phyloP scores from a whole-genome alignment of 257 asterid genomes.

The Leptodermis oblonga region DNA sequence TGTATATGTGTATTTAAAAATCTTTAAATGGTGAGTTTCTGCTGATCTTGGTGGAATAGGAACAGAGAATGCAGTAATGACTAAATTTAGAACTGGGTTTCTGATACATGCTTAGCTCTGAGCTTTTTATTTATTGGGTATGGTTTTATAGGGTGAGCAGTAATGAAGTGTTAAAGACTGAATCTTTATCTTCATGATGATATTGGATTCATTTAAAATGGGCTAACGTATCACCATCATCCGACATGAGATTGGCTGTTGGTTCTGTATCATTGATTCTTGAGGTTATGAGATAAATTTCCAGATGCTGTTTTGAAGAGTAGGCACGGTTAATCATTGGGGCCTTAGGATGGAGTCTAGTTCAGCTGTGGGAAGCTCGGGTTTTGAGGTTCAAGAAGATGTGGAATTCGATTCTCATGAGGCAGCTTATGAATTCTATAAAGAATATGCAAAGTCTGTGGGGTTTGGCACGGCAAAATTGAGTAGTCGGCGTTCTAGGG shows the following conservation, averaged over 20 bases:
- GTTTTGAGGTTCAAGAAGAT: slow-evolving; percentile 50
- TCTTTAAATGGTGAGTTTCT: background rate
- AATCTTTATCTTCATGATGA: background rate
- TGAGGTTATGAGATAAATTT: background rate
- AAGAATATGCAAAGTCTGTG: slow-evolving; percentile 75
- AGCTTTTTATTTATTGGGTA: background rate
- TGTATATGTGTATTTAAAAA: too few relatives aligned
- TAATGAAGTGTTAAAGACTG: background rate
- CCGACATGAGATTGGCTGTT: background rate
- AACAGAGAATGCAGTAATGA: background rate
- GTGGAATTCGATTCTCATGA: slow-evolving; percentile 87
- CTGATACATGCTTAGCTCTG: background rate
- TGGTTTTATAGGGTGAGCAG: background rate
- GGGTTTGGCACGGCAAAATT: slow-evolving; percentile 95
- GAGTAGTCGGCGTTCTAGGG: slow-evolving; percentile 91
- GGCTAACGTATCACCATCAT: background rate
- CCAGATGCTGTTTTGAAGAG: background rate
- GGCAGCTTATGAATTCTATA: slow-evolving; percentile 72
- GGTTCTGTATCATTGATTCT: background rate
- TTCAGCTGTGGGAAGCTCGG: slow-evolving; percentile 30
- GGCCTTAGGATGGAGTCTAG: slow-evolving; percentile 47
- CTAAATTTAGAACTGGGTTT: background rate
- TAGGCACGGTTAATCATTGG: background rate
- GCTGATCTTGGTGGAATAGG: slow-evolving; percentile 1
- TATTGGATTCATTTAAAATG: background rate